Conservation (phyloP, 1,284 basidiomycete species). For the Fomitopsis betulina region DNA sequence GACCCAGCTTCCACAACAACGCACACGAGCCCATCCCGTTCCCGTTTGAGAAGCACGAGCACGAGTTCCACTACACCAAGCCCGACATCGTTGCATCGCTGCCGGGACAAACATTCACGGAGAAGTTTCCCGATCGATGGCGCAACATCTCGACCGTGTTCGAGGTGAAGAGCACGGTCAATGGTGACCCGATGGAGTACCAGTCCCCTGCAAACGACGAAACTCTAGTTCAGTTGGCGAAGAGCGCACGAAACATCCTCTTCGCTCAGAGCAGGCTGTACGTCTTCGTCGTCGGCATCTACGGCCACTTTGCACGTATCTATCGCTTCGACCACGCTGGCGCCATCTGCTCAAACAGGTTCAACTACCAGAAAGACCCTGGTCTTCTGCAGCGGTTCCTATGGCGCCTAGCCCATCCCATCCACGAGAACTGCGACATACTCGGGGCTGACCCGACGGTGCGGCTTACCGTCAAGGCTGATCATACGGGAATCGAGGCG, state of each 20-base stretch:
- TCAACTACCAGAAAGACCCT: constrained; percentile 5
- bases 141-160: not conserved
- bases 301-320: constrained; percentile 11
- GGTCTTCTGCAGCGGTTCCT: constrained; percentile 9
- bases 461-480: not conserved
- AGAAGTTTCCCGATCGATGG: not conserved
- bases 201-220: not conserved
- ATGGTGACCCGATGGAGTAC: not conserved
- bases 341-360: constrained; percentile 1
- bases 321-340: constrained; percentile 12
- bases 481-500: not conserved
- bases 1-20: not conserved
- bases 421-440: not conserved
- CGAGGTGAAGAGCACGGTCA: constrained; percentile 5
- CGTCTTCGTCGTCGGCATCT: constrained; percentile 12
- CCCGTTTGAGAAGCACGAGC: not conserved
- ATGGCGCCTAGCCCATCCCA: constrained; percentile 12
- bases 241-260: constrained; percentile 8
- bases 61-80: not conserved
- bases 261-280: constrained; percentile 7
- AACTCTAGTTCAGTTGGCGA: constrained; percentile 5
- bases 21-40: not conserved
- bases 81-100: not conserved
- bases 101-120: not conserved
- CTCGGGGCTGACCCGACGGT: not conserved